A percentile compares a stretch with the other conserved stretches of the same genome.
Evolutionary conservation across 768 basidiomycete genomes (phyloP).

Genomic region (Pholiota microspora): DNA sequence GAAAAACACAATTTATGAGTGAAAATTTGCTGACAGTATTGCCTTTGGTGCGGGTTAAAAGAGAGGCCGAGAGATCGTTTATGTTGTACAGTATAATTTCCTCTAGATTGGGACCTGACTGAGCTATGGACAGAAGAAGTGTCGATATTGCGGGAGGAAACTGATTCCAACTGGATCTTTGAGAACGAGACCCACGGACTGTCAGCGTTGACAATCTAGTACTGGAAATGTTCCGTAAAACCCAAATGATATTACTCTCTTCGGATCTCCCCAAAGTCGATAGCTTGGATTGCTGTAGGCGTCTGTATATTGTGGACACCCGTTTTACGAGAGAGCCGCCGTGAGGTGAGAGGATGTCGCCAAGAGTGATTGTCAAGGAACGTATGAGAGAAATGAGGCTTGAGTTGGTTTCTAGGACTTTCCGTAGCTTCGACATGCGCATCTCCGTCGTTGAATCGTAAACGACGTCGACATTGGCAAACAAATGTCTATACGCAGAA

Average conservation of each 20-base stretch:
- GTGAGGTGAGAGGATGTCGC: background rate
- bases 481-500: background rate
- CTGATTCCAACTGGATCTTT: background rate
- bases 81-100: background rate
- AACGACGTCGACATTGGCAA: background rate
- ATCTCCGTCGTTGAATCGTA: background rate
- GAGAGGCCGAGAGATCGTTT: background rate
- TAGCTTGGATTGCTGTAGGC: background rate
- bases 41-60: background rate
- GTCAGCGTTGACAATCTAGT: background rate
- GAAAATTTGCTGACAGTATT: background rate
- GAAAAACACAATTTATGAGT: background rate
- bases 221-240: background rate
- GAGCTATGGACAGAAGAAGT: background rate
- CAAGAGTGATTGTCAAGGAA: background rate
- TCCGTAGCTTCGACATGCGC: background rate
- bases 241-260: background rate
- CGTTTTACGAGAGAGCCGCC: background rate
- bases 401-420: background rate
- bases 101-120: background rate
- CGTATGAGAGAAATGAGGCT: background rate
- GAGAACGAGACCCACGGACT: background rate
- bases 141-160: background rate
- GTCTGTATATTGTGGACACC: background rate
- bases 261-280: background rate